phyloP scores from a whole-genome alignment of 306 rosid species.

The Sophora flavescens region DNA sequence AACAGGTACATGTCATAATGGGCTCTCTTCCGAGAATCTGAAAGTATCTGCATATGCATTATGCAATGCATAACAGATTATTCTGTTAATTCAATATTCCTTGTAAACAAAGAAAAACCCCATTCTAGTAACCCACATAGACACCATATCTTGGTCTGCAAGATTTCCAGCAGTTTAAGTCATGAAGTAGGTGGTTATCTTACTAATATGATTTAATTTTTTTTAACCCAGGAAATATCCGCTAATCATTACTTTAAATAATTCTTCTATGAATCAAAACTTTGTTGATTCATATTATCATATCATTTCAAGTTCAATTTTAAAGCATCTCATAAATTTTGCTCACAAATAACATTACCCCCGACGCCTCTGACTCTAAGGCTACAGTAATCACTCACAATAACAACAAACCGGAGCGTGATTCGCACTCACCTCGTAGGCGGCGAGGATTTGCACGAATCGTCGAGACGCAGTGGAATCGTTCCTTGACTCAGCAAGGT shows the following conservation, averaged over 20 bases:
- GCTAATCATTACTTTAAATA: background rate
- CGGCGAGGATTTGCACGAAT: constrained; percentile 90
- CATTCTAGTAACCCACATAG: constrained; percentile 37
- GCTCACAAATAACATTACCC: background rate
- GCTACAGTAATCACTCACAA: background rate
- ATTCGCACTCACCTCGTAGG: constrained; percentile 75
- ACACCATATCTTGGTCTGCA: constrained; percentile 14
- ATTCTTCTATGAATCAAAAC: constrained; percentile 30
- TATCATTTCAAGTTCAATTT: constrained; percentile 27
- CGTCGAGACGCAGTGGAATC: constrained; percentile 70
- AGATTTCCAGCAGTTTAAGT: constrained; percentile 39
- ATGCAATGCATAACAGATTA: constrained; percentile 57
- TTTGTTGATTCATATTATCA: background rate
- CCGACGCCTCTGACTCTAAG: background rate
- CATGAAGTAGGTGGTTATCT: constrained; percentile 30
- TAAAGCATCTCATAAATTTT: constrained; percentile 6
- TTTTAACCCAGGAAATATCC: no score
- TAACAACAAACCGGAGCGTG: constrained; percentile 1
- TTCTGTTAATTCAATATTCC: constrained; percentile 52
- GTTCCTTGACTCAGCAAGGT: constrained; percentile 67
- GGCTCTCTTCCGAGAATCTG: constrained; percentile 80
- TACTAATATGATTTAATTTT: background rate
- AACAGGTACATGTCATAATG: constrained; percentile 77
- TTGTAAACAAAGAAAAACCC: constrained; percentile 39
- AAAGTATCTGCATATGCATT: constrained; percentile 74